Percentiles rank a stretch among this genome's conserved stretches.
phyloP scores from a whole-genome alignment of 257 asterid species.

The Nicotiana tabacum region DNA sequence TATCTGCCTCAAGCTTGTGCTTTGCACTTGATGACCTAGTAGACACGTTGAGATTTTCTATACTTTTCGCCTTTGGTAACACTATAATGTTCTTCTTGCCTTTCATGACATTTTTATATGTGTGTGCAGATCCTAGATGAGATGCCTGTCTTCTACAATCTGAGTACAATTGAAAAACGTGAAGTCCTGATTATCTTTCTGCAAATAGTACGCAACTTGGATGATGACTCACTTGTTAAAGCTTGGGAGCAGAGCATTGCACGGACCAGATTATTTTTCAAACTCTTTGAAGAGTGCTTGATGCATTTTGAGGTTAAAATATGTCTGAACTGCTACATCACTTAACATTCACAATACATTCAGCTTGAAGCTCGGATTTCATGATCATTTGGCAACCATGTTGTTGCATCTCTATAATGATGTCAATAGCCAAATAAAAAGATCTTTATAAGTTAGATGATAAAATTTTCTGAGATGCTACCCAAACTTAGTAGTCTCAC shows the following conservation, averaged over 20 bases:
- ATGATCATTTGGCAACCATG: not conserved
- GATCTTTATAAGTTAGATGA: not conserved
- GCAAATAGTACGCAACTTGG: slow-evolving; percentile 93
- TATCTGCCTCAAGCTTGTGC: not conserved
- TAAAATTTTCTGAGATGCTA: not conserved
- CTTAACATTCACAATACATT: not conserved
- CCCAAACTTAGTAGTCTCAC: not conserved
- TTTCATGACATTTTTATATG: slow-evolving; percentile 12
- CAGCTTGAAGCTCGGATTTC: slow-evolving; percentile 1
- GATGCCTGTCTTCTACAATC: slow-evolving; percentile 99
- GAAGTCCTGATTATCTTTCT: slow-evolving; percentile 74
- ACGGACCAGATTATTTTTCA: slow-evolving; percentile 95
- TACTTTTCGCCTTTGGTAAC: not conserved
- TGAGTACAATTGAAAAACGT: slow-evolving; percentile 86
- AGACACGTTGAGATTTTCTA: not conserved
- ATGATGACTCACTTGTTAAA: slow-evolving; percentile 85
- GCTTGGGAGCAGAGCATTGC: slow-evolving; percentile 99
- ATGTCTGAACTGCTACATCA: not conserved
- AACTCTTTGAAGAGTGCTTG: slow-evolving; percentile 91
- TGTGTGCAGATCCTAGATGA: slow-evolving; percentile 85
- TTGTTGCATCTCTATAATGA: not conserved
- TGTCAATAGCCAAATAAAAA: not conserved
- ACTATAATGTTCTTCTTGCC: not conserved
- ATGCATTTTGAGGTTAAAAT: slow-evolving; percentile 85
- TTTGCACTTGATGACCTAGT: not conserved